Evolutionary conservation across 495 filamentous ascomycete species (phyloP).

Genomic region (Penicillium turbatum): DNA sequence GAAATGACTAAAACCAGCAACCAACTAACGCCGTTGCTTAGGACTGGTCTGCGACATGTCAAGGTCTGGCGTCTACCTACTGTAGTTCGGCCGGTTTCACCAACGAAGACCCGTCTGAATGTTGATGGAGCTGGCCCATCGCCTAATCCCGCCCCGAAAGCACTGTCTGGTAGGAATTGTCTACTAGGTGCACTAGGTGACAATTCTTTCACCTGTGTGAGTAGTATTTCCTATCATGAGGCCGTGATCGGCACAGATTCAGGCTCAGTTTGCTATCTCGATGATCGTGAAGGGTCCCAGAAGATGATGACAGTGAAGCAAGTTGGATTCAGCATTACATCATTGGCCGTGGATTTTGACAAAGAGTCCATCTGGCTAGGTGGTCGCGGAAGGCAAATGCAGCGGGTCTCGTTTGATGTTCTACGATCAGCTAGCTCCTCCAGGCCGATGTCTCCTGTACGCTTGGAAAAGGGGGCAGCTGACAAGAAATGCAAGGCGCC

Average conservation of each 20-base stretch:
- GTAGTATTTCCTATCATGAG: constrained; percentile 60
- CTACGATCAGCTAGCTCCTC: constrained; percentile 24
- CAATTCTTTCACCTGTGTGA: constrained; percentile 74
- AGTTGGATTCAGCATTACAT: constrained; percentile 38
- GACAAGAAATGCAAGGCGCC: constrained; percentile 31
- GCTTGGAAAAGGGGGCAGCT: constrained; percentile 16
- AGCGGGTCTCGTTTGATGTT: constrained; percentile 37
- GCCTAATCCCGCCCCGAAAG: constrained; percentile 47
- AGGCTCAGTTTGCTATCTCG: constrained; percentile 54
- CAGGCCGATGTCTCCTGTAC: constrained; percentile 25
- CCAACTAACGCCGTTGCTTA: constrained; percentile 27
- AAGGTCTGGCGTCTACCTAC: constrained; percentile 90
- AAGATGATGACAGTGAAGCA: constrained; percentile 48
- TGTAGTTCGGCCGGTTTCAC: constrained; percentile 35
- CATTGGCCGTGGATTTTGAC: constrained; percentile 54
- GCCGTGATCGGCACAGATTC: constrained; percentile 47
- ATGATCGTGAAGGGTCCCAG: constrained; percentile 67
- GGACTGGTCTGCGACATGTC: constrained; percentile 81
- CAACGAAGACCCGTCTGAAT: constrained; percentile 45
- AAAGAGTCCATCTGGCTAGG: constrained; percentile 51
- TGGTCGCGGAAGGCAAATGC: constrained; percentile 44
- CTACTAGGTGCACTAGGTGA: constrained; percentile 60
- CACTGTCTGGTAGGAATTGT: constrained; percentile 58
- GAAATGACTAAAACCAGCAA: not conserved
- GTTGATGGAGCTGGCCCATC: constrained; percentile 36